These are phyloP conservation scores for Dioscorea alata DNA, from an alignment of 106 monocot species.

Conservation along the genomic window DNA sequence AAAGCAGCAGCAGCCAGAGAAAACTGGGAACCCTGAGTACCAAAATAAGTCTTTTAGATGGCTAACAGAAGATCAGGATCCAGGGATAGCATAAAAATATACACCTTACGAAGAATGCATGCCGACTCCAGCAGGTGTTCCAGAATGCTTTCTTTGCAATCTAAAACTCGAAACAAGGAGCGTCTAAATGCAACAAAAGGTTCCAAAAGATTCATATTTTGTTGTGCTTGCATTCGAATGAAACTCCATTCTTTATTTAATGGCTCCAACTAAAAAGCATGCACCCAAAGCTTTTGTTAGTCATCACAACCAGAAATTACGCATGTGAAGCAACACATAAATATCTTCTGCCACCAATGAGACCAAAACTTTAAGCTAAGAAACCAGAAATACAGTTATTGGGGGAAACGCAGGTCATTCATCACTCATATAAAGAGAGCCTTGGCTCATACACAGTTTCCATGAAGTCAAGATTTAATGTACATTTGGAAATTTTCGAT, in stretches of 20 bases:
- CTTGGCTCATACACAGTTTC: no score
- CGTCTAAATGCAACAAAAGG: constrained; percentile 85
- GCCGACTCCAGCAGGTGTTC: constrained; percentile 84
- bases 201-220: constrained; percentile 75
- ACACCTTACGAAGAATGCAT: constrained; percentile 82
- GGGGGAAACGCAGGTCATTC: no score
- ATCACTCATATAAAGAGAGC: no score
- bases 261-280: constrained; percentile 40
- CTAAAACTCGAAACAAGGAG: constrained; percentile 74
- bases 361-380: no score
- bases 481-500: no score
- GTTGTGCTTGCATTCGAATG: constrained; percentile 57
- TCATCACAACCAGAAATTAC: no score
- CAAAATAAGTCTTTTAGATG: neutral
- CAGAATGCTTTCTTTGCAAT: constrained; percentile 60
- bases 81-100: constrained; percentile 2
- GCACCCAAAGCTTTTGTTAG: no score
- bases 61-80: neutral
- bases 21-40: constrained; percentile 70
- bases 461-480: no score
- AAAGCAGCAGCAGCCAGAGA: constrained; percentile 85
- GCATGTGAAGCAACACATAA: no score
- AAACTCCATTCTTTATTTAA: constrained; percentile 67
- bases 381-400: no score
- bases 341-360: no score